A percentile compares a stretch with the other conserved stretches of the same genome.
These are phyloP conservation scores for Pisolithus albus DNA, from an alignment of 768 basidiomycete genomes.

Conservation along the genomic window DNA sequence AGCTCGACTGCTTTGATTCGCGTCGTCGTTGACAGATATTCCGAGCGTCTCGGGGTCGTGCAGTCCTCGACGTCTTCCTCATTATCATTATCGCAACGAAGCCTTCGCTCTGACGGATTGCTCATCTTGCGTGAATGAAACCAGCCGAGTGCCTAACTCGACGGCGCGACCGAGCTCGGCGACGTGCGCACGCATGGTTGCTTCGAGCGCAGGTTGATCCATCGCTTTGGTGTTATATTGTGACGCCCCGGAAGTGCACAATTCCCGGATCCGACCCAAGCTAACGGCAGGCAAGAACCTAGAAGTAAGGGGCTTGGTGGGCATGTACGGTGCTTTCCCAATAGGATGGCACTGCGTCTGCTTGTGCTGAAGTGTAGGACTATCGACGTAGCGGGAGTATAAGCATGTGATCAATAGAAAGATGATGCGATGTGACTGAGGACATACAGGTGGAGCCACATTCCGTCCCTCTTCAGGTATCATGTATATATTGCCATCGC, in stretches of 20 bases:
- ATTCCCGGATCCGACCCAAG: too few relatives aligned
- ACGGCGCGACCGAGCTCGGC: slow-evolving; percentile 23
- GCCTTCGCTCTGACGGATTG: slow-evolving; percentile 31
- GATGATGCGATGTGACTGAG: not conserved
- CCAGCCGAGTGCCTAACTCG: slow-evolving; percentile 40
- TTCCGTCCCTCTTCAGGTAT: slow-evolving; percentile 78
- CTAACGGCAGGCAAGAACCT: too few relatives aligned
- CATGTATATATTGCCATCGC: slow-evolving; percentile 51
- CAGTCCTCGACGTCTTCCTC: slow-evolving; percentile 25
- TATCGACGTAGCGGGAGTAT: slow-evolving; percentile 27
- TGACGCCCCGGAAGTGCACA: not conserved
- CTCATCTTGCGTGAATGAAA: slow-evolving; percentile 35
- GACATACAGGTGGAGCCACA: slow-evolving; percentile 78
- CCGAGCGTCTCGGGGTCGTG: slow-evolving; percentile 36
- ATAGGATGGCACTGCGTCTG: slow-evolving; percentile 89
- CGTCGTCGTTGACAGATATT: slow-evolving; percentile 36
- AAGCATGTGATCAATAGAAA: too few relatives aligned
- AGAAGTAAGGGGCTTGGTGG: slow-evolving; percentile 33
- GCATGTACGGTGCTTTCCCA: slow-evolving; percentile 96
- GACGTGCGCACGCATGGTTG: slow-evolving; percentile 12
- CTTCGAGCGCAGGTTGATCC: slow-evolving; percentile 27
- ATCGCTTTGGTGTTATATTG: slow-evolving; percentile 11
- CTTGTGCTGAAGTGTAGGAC: slow-evolving; percentile 83
- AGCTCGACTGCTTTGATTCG: slow-evolving; percentile 22
- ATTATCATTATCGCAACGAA: slow-evolving; percentile 3